Evolutionary conservation across 2,329 filamentous ascomycete species (phyloP).

Genomic region (Colletotrichum caudatum): DNA sequence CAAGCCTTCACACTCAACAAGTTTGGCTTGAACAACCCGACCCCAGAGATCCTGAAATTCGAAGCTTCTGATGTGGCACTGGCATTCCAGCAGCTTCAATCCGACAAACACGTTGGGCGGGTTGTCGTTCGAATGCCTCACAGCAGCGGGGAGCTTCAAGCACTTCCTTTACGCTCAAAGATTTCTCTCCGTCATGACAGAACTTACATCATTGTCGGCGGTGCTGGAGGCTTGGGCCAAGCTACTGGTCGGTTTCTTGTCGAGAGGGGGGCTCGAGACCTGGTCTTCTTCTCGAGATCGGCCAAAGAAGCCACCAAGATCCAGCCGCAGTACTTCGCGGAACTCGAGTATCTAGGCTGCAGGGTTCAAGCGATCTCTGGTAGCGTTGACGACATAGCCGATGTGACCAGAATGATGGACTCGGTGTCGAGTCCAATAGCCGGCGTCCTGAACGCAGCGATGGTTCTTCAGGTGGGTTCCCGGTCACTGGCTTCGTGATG

Average conservation of each 20-base stretch:
- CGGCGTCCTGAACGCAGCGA: constrained; percentile 56
- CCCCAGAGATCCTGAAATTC: constrained; percentile 45
- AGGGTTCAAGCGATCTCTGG: constrained; percentile 48
- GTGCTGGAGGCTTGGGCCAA: constrained; percentile 50
- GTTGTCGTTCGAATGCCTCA: constrained; percentile 51
- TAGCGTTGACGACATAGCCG: constrained; percentile 47
- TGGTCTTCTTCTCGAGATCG: constrained; percentile 48
- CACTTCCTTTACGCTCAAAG: background rate
- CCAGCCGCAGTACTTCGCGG: constrained; percentile 25
- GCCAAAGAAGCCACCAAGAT: constrained; percentile 25
- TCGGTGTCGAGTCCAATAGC: constrained; percentile 48
- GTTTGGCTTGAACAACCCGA: constrained; percentile 15
- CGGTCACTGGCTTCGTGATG: no score
- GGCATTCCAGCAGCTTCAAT: constrained; percentile 59
- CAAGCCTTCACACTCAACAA: constrained; percentile 22
- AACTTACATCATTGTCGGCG: constrained; percentile 49
- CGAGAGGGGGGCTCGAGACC: constrained; percentile 47
- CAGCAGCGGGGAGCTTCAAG: background rate
- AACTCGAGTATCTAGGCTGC: constrained; percentile 46
- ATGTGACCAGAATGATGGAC: constrained; percentile 46
- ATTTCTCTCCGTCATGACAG: constrained; percentile 20
- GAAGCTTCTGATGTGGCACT: constrained; percentile 48
- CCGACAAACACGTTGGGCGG: constrained; percentile 58
- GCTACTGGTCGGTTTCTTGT: constrained; percentile 48
- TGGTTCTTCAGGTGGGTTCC: constrained; percentile 48